A percentile compares a stretch with the other conserved stretches of the same genome.
Conservation (phyloP, 371 early-diverging fungal genomes). For the Syncephalastrum monosporum region DNA sequence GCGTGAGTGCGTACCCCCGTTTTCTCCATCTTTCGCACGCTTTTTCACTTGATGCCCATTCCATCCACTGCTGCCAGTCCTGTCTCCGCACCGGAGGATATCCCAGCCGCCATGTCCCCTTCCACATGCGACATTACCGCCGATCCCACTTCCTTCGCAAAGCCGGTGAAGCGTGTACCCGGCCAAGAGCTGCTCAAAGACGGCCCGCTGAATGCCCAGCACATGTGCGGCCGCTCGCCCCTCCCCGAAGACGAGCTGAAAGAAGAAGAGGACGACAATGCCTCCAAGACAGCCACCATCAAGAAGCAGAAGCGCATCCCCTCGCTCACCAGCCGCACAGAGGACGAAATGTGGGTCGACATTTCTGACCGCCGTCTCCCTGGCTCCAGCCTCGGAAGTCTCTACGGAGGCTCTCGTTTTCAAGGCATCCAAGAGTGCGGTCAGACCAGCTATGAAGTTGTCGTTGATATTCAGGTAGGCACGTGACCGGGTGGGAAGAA, state of each 20-base stretch:
- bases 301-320: slow-evolving; percentile 15
- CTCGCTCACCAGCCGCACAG: slow-evolving; percentile 29
- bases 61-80: slow-evolving; percentile 5
- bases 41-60: slow-evolving; percentile 1
- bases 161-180: too few species aligned
- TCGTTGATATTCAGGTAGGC: slow-evolving; percentile 75
- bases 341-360: slow-evolving; percentile 39
- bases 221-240: too few species aligned
- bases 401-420: slow-evolving; percentile 72
- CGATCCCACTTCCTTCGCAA: too few species aligned
- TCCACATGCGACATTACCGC: too few species aligned
- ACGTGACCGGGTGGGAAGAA: background rate
- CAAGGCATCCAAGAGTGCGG: slow-evolving; percentile 73
- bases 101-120: too few species aligned
- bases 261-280: too few species aligned
- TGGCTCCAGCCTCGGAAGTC: slow-evolving; percentile 33
- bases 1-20: background rate
- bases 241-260: too few species aligned
- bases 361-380: slow-evolving; percentile 34
- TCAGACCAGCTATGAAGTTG: slow-evolving; percentile 65
- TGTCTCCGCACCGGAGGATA: too few species aligned
- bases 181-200: too few species aligned
- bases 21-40: background rate
- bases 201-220: too few species aligned
- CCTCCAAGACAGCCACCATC: too few species aligned